Percentiles rank a stretch among this genome's conserved stretches.
Evolutionary conservation across 495 filamentous ascomycete species (phyloP).

Genomic region (Clohesyomyces aquaticus): DNA sequence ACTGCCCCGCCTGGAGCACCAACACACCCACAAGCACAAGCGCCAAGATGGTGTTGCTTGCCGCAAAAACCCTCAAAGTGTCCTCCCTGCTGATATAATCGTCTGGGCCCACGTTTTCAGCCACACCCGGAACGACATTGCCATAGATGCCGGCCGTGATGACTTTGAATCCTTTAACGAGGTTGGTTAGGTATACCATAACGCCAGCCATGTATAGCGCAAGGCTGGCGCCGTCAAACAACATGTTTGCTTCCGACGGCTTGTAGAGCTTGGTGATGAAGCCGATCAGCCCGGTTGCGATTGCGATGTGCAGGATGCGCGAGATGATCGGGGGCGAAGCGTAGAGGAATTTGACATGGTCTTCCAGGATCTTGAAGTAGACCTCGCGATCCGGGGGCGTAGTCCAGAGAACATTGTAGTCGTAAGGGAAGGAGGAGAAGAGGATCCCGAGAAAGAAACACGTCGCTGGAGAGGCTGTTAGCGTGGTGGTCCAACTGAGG

Average conservation of each 20-base stretch:
- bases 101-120: conserved; percentile 56
- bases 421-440: conserved; percentile 96
- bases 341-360: conserved; percentile 84
- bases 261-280: conserved; percentile 93
- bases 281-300: conserved; percentile 83
- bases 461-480: conserved; percentile 60
- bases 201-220: conserved; percentile 90
- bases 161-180: conserved; percentile 86
- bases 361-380: conserved; percentile 81
- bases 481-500: neutral
- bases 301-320: conserved; percentile 90
- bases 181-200: conserved; percentile 90
- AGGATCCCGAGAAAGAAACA: conserved; percentile 98
- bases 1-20: conserved; percentile 94
- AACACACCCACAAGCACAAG: conserved; percentile 88
- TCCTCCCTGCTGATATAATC: conserved; percentile 73
- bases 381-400: conserved; percentile 53
- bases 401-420: conserved; percentile 96
- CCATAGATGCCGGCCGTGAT: conserved; percentile 62
- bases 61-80: conserved; percentile 84
- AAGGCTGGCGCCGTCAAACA: conserved; percentile 92
- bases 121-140: conserved; percentile 46
- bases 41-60: conserved; percentile 93
- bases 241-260: conserved; percentile 87
- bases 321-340: conserved; percentile 85